Base-by-base conservation (phyloP, 352 stramenopile genomes). In the Phytophthora ohioensis region DNA sequence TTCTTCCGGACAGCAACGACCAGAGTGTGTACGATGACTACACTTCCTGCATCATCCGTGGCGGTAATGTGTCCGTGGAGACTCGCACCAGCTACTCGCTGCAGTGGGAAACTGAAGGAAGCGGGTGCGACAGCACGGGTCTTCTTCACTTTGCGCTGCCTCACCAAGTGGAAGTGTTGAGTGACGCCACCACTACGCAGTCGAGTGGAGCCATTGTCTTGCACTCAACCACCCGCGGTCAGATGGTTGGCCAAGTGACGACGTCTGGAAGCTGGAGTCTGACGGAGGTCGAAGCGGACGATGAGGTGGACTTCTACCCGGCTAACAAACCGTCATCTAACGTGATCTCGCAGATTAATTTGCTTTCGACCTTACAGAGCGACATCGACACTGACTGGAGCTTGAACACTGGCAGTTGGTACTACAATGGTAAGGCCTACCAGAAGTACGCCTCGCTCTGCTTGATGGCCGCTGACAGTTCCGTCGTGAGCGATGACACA, bases 381-480 rank as follows among this genome's bases (percentile, higher is more conserved):
- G 87, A 94, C 49, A 91, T 94, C 55, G 71, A 81, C 34, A 74
- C 68, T 21, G 69, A 84, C 4, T 92, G 87, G 87, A 77, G 57
- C 61, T 73, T 64, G 13, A 38, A 65, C 39, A 74, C 78, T 5
- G 81, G 78, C 4, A 92, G 83, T 54, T 92, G 88, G 80, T 94
- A 94, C 73, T 94, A 81, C 63, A 92, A 84, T 45, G 87, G 87
- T 67, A 94, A 94, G 54, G 73, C 76, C 12, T 89, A 87, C 67
- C 87, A 94, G 70, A 94, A 94, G 75, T 92, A 92, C 61, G 87
- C 87, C 10, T 91, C 87, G 30, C 71, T 93, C 17, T 93, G 86
- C 41, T 72, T 93, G 43, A 90, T 93, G 77, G 84, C 84, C 0
- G 78, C 80, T 7, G 82, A 93, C 47, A 65, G 42, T 10, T 71